phyloP scores from a whole-genome alignment of 371 early-diverging fungal genomes.

The Actinomucor elegans region DNA sequence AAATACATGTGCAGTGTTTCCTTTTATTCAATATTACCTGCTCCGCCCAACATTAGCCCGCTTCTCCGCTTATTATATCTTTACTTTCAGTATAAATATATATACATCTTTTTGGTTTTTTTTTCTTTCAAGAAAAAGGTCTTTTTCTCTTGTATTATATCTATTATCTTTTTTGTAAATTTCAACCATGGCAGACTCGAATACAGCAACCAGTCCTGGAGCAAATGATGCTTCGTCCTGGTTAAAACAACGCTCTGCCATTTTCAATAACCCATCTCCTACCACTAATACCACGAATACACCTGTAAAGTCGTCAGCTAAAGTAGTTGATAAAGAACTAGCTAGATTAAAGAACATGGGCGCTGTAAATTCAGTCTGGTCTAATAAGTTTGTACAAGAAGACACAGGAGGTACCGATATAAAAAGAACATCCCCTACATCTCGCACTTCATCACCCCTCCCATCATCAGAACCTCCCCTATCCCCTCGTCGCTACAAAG shows the following conservation, averaged over 20 bases:
- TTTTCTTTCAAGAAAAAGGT: neutral
- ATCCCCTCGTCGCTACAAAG: slow-evolving; percentile 10
- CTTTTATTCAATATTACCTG: slow-evolving; percentile 1
- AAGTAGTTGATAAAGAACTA: slow-evolving; percentile 26
- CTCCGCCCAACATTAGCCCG: slow-evolving; percentile 1
- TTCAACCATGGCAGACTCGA: too few relatives aligned
- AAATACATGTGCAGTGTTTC: slow-evolving; percentile 18
- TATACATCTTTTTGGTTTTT: neutral
- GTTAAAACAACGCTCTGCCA: slow-evolving; percentile 20
- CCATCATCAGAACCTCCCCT: slow-evolving; percentile 2
- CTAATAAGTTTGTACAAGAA: slow-evolving; percentile 29
- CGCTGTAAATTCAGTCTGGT: slow-evolving; percentile 28
- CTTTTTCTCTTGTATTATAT: neutral
- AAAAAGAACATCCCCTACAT: neutral
- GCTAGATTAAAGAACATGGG: slow-evolving; percentile 25
- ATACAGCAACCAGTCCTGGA: too few relatives aligned
- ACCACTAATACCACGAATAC: neutral
- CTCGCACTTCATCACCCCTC: neutral
- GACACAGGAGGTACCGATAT: slow-evolving; percentile 24
- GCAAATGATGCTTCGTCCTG: slow-evolving; percentile 12
- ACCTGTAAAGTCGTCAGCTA: neutral
- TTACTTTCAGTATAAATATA: neutral
- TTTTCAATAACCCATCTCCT: slow-evolving; percentile 7
- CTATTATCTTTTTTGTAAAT: neutral
- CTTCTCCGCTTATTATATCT: slow-evolving; percentile 12